These are phyloP conservation scores for Aegilops sharonensis DNA, from an alignment of 176 grass and related monocot species.

Conservation along the genomic window DNA sequence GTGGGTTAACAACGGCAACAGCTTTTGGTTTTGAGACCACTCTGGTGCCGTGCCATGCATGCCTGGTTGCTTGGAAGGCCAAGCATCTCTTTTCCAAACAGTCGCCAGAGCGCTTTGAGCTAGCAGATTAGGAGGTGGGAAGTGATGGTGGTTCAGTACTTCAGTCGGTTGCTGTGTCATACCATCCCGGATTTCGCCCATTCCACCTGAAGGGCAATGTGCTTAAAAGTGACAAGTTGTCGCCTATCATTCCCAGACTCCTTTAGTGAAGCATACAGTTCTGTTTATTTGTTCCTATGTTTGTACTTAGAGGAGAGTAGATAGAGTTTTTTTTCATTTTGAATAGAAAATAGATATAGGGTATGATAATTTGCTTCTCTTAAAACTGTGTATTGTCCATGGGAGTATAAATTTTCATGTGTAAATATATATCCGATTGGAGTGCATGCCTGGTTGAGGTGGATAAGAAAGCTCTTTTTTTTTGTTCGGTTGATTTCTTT, in stretches of 20 bases:
- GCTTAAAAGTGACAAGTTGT: not conserved
- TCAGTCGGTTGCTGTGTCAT: conserved; percentile 1
- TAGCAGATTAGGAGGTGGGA: conserved; percentile 7
- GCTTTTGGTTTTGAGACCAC: conserved; percentile 49
- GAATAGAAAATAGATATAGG: conserved; percentile 22
- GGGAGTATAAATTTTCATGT: conserved; percentile 15
- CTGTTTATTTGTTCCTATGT: conserved; percentile 34
- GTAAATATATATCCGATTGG: conserved; percentile 36
- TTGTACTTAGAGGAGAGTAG: conserved; percentile 22
- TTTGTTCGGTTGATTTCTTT: not conserved
- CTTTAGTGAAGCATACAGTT: conserved; percentile 24
- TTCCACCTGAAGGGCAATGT: not conserved
- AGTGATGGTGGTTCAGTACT: conserved; percentile 14
- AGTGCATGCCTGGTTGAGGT: not conserved
- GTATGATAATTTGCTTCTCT: conserved; percentile 4
- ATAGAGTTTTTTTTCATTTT: not conserved
- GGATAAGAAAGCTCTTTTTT: not conserved
- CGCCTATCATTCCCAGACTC: not conserved
- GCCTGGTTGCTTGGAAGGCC: conserved; percentile 21
- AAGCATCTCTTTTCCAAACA: conserved; percentile 26
- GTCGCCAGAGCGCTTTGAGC: not conserved
- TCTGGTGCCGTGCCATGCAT: conserved; percentile 16
- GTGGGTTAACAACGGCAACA: conserved; percentile 48
- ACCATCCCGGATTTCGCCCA: not conserved
- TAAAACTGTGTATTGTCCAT: conserved; percentile 23